phyloP scores from a whole-genome alignment of 176 grass and related monocot genomes.

The Areca catechu region DNA sequence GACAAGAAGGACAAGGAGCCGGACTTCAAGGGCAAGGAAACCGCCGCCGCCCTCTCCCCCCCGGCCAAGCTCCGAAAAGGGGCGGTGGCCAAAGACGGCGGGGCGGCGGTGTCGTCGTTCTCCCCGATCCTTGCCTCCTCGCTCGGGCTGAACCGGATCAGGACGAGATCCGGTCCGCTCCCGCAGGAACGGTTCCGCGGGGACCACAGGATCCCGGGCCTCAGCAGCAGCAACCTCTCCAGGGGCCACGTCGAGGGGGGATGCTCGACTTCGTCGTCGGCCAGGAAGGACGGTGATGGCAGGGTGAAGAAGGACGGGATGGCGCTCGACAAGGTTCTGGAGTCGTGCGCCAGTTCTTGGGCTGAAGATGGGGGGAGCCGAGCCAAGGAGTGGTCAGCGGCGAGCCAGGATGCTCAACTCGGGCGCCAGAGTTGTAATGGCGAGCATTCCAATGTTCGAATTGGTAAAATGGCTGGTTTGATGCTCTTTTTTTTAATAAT shows the following conservation, averaged over 20 bases:
- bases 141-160: slow-evolving; percentile 94
- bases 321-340: slow-evolving; percentile 31
- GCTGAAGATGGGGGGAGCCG: slow-evolving; percentile 1
- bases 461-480: neutral
- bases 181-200: slow-evolving; percentile 64
- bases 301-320: slow-evolving; percentile 27
- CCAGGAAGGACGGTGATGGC: slow-evolving; percentile 6
- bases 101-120: slow-evolving; percentile 13
- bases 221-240: slow-evolving; percentile 79
- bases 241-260: slow-evolving; percentile 9
- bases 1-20: slow-evolving; percentile 4
- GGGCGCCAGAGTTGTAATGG: neutral
- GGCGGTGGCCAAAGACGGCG: slow-evolving; percentile 23
- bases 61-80: slow-evolving; percentile 28
- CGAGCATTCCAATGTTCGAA: neutral
- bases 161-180: slow-evolving; percentile 98
- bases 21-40: slow-evolving; percentile 12
- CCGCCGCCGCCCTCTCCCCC: neutral
- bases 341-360: slow-evolving; percentile 5
- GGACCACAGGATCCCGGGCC: slow-evolving; percentile 42
- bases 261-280: too few species aligned
- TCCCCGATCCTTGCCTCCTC: slow-evolving; percentile 96
- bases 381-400: slow-evolving; percentile 1
- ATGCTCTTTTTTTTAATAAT: too few species aligned
- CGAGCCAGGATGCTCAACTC: slow-evolving; percentile 8